phyloP scores from a whole-genome alignment of 176 grass and related monocot species.

The Avena insularis region DNA sequence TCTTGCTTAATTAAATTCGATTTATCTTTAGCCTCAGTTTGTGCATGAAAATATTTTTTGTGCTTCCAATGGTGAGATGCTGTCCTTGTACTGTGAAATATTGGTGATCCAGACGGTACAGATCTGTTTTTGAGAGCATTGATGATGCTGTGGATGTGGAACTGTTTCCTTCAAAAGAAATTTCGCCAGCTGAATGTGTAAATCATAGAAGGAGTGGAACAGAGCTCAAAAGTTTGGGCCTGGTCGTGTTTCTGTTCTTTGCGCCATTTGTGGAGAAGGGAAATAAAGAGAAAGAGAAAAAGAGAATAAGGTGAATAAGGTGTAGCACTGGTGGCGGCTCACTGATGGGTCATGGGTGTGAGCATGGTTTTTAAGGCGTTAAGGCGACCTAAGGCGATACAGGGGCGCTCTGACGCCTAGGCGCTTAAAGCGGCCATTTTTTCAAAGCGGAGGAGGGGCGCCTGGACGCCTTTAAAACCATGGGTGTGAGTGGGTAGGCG shows the following conservation, averaged over 20 bases:
- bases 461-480: too few relatives aligned
- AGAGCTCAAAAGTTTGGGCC: not conserved
- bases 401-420: too few relatives aligned
- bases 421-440: too few relatives aligned
- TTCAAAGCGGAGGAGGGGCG: too few relatives aligned
- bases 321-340: not conserved
- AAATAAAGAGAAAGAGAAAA: not conserved
- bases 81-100: not conserved
- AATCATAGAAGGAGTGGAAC: not conserved
- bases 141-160: not conserved
- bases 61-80: not conserved
- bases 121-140: not conserved
- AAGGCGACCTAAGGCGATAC: too few relatives aligned
- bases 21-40: not conserved
- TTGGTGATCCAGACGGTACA: not conserved
- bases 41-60: not conserved
- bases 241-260: not conserved
- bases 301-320: not conserved
- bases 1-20: not conserved
- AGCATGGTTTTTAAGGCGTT: not conserved
- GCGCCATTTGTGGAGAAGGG: not conserved
- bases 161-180: not conserved
- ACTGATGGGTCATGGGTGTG: not conserved
- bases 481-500: not conserved
- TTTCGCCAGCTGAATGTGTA: not conserved